Evolutionary conservation across 805 yeast species (phyloP).

Genomic region (Metschnikowia koreensis): DNA sequence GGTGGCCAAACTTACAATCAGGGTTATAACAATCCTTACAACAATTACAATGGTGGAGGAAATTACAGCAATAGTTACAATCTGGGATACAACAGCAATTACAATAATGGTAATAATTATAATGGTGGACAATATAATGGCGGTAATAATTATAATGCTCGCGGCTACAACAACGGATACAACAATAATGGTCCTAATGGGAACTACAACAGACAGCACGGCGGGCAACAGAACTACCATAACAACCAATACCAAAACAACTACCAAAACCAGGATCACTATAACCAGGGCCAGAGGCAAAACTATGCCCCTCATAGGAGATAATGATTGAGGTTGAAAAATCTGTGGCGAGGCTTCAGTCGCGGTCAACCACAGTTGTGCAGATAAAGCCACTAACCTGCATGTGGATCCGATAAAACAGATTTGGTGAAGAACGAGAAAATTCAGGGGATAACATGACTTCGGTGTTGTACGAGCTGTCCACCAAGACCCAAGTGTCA

Average conservation of each 20-base stretch:
- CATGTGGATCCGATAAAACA: neutral
- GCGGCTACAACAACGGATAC: slow-evolving; percentile 9
- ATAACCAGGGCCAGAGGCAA: slow-evolving; percentile 1
- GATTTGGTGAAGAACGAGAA: neutral
- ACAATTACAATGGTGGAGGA: slow-evolving; percentile 3
- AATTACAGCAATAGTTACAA: slow-evolving; percentile 6
- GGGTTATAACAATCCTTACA: slow-evolving; percentile 14
- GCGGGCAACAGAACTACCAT: slow-evolving; percentile 10
- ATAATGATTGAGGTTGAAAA: neutral
- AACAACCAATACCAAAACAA: slow-evolving; percentile 3
- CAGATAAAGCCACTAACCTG: neutral
- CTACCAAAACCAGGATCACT: slow-evolving; percentile 1
- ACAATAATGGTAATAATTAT: slow-evolving; percentile 1
- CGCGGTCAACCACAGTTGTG: slow-evolving; percentile 1
- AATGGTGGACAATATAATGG: neutral
- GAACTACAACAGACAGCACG: slow-evolving; percentile 1
- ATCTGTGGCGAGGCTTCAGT: neutral
- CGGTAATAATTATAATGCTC: slow-evolving; percentile 15
- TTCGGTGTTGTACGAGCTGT: slow-evolving; percentile 1
- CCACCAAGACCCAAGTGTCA: neutral
- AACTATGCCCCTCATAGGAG: neutral
- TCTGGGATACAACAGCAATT: slow-evolving; percentile 17
- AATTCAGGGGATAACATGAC: neutral
- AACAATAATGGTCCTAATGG: neutral
- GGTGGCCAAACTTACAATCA: slow-evolving; percentile 15